Base-by-base conservation (phyloP, 257 asterid genomes). In the Gentiana dahurica region DNA sequence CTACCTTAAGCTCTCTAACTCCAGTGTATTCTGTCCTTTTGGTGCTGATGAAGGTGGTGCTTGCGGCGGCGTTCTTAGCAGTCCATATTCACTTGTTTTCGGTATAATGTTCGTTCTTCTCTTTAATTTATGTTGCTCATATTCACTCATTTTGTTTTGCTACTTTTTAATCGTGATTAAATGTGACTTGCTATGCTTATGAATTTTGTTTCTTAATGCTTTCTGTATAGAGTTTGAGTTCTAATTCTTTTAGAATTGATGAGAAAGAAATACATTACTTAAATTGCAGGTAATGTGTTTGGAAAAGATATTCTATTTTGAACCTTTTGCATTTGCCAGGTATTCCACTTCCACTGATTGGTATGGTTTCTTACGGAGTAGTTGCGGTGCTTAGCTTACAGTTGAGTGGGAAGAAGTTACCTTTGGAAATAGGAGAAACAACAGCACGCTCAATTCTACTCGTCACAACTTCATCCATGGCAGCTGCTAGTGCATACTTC, bases 281-380 rank as follows among this genome's bases (percentile, higher is more conserved):
- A 35, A 15, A 35, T 58, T 50, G 61, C 55, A 35, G 57, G 61
- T 64, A 51, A 39, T 64, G 47, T 41, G 44, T 58, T 63, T 64
- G 65, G 64, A 49, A 53, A 49, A 34, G 51, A 49, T 36, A 57
- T 45, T 56, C 67, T 60, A 54, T 49, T 56, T 53, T 65, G 64
- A 50, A 58, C 55, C 38, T 56, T 62, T 71, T 74, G 38, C 60
- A 49, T 68, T 72, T 79, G 59, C 67, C 78, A 90, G 98, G 98
- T 64, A 53, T 91, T 66, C 98, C 98, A 60, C 88, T 91, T 68
- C 83, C 98, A 53, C 69, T 91, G 68, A 60, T 87, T 62, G 98
- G 98, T 73, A 79, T 91, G 94, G 61, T 85, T 68, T 83, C 98
- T 33, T 91, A 91, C 69, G 97, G 98, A 58, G 61, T 82, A 62